Base-by-base conservation (phyloP, 805 yeast genomes). In the Sugiyamaella qingdaonensis region DNA sequence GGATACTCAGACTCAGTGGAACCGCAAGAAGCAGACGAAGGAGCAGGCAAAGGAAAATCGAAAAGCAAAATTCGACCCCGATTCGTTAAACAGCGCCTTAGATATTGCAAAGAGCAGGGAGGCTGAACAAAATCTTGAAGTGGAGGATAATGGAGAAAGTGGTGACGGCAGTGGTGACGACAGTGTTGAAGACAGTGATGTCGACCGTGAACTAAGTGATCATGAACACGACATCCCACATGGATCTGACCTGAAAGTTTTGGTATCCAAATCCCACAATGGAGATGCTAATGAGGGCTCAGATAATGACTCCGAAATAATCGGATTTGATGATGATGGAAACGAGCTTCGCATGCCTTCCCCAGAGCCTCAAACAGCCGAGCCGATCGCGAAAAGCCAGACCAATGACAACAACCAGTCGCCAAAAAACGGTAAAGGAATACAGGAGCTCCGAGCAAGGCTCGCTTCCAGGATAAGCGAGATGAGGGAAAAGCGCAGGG, bases 1-100 rank as follows among this genome's bases (percentile, higher is more conserved):
- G 37, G 92, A 88, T 54, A 85, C 92, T 1, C 83, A 85, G 62
- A 84, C 85, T 49, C 97, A 92, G 70, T 91, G 97, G 97, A 84
- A 85, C 61, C 85, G 84, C 61, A 87, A 83, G 73, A 88, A 89
- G 73, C 80, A 84, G 70, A 69, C 81, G 31, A 69, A 69, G 52
- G 86, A 85, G 61, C 80, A 77, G 51, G 89, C 88, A 59, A 69
- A 75, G 18, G 80, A 75, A 59, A 82, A 79, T 58, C 86, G 86
- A 65, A 73, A 80, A 58, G 79, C 81, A 53, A 91, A 90, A 68
- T 75, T 91, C 55, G 90, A 89, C 65, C 96, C 96, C 0, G 64
- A 61, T 9, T 50, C 53, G 5, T 63, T 62, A 18, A 46, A 61
- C n/a, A 67, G 64, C 34, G 73, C 73, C 0, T 51, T 63, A n/a